Conservation (phyloP, 2,329 filamentous ascomycete genomes). For the Immersiporthe knoxdaviesiana region DNA sequence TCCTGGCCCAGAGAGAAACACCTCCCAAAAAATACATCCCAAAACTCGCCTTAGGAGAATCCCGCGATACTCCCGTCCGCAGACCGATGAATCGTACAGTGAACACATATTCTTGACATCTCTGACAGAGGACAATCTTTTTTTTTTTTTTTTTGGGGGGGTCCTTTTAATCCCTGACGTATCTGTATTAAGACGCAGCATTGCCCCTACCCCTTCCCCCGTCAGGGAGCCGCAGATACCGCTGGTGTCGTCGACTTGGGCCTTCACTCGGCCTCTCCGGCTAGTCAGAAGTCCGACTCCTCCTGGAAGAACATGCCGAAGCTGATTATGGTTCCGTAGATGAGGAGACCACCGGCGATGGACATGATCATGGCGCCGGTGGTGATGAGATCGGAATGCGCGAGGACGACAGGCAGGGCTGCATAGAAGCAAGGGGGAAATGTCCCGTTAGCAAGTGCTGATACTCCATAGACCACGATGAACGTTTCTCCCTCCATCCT, state of each 20-base stretch:
- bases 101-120: slow-evolving; percentile 10
- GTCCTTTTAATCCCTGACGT: slow-evolving; percentile 10
- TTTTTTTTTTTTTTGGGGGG: not conserved
- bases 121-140: not conserved
- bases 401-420: slow-evolving; percentile 88
- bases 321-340: slow-evolving; percentile 97
- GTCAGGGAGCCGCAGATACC: slow-evolving; percentile 5
- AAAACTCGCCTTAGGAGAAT: slow-evolving; percentile 14
- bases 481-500: not conserved
- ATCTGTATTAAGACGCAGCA: slow-evolving; percentile 14
- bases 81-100: slow-evolving; percentile 19
- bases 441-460: slow-evolving; percentile 9
- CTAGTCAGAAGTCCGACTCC: slow-evolving; percentile 84
- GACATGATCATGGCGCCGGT: slow-evolving; percentile 93
- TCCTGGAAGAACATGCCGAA: slow-evolving; percentile 99
- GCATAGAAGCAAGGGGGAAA: slow-evolving; percentile 29
- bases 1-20: slow-evolving; percentile 12
- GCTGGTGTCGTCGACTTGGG: slow-evolving; percentile 6
- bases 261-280: slow-evolving; percentile 19
- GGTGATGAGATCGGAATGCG: slow-evolving; percentile 82
- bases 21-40: not conserved
- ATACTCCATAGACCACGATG: not conserved
- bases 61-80: slow-evolving; percentile 8
- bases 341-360: slow-evolving; percentile 86
- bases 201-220: too few relatives aligned